Base-by-base conservation (phyloP, 2,329 filamentous ascomycete species). In the Nigrospora oryzae region DNA sequence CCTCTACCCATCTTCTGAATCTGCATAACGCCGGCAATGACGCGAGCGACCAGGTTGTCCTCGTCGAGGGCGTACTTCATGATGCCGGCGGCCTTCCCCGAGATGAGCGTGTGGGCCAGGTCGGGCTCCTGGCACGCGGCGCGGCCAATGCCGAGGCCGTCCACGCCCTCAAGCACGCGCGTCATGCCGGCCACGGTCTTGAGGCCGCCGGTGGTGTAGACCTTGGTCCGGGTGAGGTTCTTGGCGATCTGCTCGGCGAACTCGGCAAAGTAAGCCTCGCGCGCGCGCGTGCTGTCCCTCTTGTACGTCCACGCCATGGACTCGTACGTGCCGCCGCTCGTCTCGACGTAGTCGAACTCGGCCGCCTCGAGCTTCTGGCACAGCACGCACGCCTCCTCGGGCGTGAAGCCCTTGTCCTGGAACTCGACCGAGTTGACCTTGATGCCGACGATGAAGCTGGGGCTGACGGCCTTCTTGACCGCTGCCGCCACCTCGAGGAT, bases 391-490 rank as follows among this genome's bases (percentile, higher is more conserved):
- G 72, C 71, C 48, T 79, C 77, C 10, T 73, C 68, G 2, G 72
- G 63, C 38, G 64, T 61, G 32, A 77, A 71, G 1, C 74, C 74
- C 23, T 69, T 66, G 14, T 68, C 67, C 51, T 76, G 71, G 60
- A 76, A 76, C 53, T 77, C 73, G 39, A 75, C 72, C n/a, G 63
- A 67, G 64, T 80, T 80, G 51, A 81, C 62, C 63, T 81, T 81
- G 61, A 81, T 76, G 38, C 70, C 67, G 11, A 80, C 50, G 52
- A 78, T 73, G 54, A 60, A 70, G 45, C 52, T 51, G 51, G 35
- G 44, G 44, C 19, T 54, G 17, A 64, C 58, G 2, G 53, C 54
- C 3, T 44, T 52, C 38, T 60, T 60, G 43, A 69, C 58, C n/a
- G 59, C 58, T 23, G 63, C 60, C 5, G 65, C 65, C 40, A 75